Percentiles rank a stretch among this genome's conserved stretches.
These are phyloP conservation scores for Macrotyloma uniflorum DNA, from an alignment of 306 rosid genomes.

Conservation along the genomic window DNA sequence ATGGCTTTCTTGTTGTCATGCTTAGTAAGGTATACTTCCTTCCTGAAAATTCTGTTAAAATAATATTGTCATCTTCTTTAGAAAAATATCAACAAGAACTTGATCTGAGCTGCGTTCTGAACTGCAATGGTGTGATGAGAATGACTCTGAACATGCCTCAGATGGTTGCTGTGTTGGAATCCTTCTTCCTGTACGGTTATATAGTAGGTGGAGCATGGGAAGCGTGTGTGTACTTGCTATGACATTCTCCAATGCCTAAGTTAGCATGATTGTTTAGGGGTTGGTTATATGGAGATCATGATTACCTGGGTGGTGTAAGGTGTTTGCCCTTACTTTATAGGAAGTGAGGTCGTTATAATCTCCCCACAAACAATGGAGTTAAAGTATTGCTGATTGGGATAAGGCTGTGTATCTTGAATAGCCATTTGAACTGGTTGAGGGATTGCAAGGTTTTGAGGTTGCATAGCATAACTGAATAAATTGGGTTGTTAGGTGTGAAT, in stretches of 20 bases:
- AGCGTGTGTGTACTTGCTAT: neutral
- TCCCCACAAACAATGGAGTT: neutral
- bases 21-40: conserved; percentile 76
- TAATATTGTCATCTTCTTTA: neutral
- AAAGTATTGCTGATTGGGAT: neutral
- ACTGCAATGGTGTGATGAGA: neutral
- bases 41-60: neutral
- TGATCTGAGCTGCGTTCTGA: neutral
- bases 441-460: neutral
- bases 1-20: conserved; percentile 95
- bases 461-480: neutral
- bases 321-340: neutral
- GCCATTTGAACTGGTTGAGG: neutral
- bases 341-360: neutral
- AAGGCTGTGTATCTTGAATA: neutral
- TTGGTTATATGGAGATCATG: neutral
- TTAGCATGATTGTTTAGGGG: neutral
- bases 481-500: neutral
- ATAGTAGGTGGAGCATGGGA: neutral
- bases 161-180: neutral
- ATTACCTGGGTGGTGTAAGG: neutral
- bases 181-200: neutral
- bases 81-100: neutral
- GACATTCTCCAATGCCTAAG: neutral
- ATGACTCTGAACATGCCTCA: neutral